Percentiles rank a stretch among this genome's conserved stretches.
Conservation (phyloP, 1,284 basidiomycete genomes). For the Melampsora americana region DNA sequence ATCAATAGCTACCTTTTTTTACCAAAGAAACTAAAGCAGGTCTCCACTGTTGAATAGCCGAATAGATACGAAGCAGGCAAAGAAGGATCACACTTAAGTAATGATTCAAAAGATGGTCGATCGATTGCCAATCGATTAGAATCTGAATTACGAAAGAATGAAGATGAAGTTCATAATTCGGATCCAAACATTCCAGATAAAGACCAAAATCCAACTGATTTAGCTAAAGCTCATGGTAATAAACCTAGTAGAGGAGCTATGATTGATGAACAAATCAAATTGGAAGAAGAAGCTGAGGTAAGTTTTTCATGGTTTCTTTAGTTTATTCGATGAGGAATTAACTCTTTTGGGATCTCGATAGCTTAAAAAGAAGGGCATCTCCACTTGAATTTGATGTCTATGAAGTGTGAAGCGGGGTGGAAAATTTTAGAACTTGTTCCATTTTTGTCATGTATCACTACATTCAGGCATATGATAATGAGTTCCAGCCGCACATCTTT, state of each 20-base stretch:
- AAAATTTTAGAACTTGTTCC: no score
- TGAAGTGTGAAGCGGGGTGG: no score
- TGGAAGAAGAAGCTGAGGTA: constrained; percentile 48
- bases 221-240: constrained; percentile 48
- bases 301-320: background rate
- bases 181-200: constrained; percentile 38
- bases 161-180: constrained; percentile 1
- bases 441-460: no score
- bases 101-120: constrained; percentile 36
- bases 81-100: constrained; percentile 22
- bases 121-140: constrained; percentile 42
- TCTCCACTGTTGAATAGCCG: background rate
- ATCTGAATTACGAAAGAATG: constrained; percentile 29
- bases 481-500: no score
- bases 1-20: background rate
- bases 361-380: constrained; percentile 34
- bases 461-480: no score
- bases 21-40: background rate
- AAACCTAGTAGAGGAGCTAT: constrained; percentile 50
- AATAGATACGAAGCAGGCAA: constrained; percentile 14
- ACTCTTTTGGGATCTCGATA: background rate
- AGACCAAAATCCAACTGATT: constrained; percentile 21
- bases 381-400: constrained; percentile 1
- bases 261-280: constrained; percentile 51
- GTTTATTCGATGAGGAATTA: background rate